Evolutionary conservation across 2,329 filamentous ascomycete species (phyloP).

Genomic region (Lachnellula cervina): DNA sequence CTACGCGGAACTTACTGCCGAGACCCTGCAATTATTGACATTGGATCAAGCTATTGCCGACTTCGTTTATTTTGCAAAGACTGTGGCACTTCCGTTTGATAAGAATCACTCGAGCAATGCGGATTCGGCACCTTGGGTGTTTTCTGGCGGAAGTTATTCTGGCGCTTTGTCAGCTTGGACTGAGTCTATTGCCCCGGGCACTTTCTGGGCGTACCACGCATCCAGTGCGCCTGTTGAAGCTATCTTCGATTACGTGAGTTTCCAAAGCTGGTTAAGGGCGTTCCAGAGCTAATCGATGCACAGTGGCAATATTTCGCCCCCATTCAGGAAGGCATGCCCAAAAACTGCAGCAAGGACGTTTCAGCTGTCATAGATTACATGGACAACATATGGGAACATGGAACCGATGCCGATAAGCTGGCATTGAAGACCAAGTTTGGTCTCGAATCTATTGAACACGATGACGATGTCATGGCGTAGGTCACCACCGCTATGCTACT

Average conservation of each 20-base stretch:
- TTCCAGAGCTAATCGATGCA: neutral
- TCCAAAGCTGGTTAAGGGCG: neutral
- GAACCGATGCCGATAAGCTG: conserved; percentile 37
- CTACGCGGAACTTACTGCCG: conserved; percentile 44
- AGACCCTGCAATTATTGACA: conserved; percentile 50
- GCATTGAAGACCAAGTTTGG: conserved; percentile 49
- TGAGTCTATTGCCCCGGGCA: conserved; percentile 46
- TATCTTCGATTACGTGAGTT: conserved; percentile 45
- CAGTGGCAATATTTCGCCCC: conserved; percentile 54
- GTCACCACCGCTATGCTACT: conserved; percentile 3
- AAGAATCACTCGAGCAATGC: conserved; percentile 43
- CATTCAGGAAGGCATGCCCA: conserved; percentile 52
- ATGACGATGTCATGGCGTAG: conserved; percentile 34
- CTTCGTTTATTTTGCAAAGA: conserved; percentile 49
- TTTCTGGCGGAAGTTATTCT: conserved; percentile 51
- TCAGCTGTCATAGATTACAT: conserved; percentile 48
- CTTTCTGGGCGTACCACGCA: conserved; percentile 56
- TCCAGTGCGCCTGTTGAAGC: conserved; percentile 52
- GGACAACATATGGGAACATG: conserved; percentile 43
- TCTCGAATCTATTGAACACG: conserved; percentile 42
- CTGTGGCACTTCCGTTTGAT: conserved; percentile 50
- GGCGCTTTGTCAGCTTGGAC: conserved; percentile 54
- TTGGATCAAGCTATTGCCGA: conserved; percentile 50
- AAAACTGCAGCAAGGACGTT: conserved; percentile 53
- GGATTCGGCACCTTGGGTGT: conserved; percentile 50